Percentiles rank a stretch among this genome's conserved stretches.
phyloP scores from a whole-genome alignment of 352 stramenopile species.

The Achlya hypogyna region DNA sequence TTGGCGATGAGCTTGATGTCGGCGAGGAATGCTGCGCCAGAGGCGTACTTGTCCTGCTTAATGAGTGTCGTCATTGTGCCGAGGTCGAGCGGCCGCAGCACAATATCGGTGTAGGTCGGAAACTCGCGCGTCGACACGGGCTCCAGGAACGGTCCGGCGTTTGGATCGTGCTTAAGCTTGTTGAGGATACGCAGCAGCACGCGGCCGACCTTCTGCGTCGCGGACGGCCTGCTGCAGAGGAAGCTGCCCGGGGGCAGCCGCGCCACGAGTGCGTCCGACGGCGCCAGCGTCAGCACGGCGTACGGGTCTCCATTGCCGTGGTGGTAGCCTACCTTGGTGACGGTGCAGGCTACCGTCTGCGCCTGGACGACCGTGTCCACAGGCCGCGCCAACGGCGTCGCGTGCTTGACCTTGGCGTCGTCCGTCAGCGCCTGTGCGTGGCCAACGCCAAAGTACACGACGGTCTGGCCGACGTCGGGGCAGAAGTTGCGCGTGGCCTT shows the following conservation, averaged over 20 bases:
- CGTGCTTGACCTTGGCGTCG: slow-evolving; percentile 61
- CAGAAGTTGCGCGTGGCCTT: slow-evolving; percentile 73
- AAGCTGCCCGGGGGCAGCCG: slow-evolving; percentile 28
- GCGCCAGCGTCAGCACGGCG: slow-evolving; percentile 45
- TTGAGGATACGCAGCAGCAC: slow-evolving; percentile 51
- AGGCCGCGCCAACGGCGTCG: slow-evolving; percentile 59
- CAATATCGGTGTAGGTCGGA: slow-evolving; percentile 76
- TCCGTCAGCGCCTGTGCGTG: slow-evolving; percentile 69
- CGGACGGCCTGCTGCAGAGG: slow-evolving; percentile 58
- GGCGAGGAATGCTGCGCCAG: slow-evolving; percentile 37
- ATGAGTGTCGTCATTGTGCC: slow-evolving; percentile 45
- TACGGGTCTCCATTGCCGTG: slow-evolving; percentile 75
- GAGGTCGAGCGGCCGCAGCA: slow-evolving; percentile 67
- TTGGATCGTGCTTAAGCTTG: slow-evolving; percentile 47
- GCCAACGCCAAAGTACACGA: slow-evolving; percentile 76
- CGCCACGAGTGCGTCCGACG: slow-evolving; percentile 26
- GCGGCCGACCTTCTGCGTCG: slow-evolving; percentile 43
- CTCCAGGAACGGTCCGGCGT: slow-evolving; percentile 67
- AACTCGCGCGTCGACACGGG: slow-evolving; percentile 74
- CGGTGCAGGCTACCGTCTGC: slow-evolving; percentile 47
- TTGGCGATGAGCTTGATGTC: slow-evolving; percentile 64
- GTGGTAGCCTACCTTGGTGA: slow-evolving; percentile 63
- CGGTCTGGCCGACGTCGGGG: slow-evolving; percentile 46
- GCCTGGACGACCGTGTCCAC: slow-evolving; percentile 42
- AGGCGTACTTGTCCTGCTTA: slow-evolving; percentile 47